Evolutionary conservation across 2,329 filamentous ascomycete species (phyloP).

Genomic region (Parastagonospora nodorum): DNA sequence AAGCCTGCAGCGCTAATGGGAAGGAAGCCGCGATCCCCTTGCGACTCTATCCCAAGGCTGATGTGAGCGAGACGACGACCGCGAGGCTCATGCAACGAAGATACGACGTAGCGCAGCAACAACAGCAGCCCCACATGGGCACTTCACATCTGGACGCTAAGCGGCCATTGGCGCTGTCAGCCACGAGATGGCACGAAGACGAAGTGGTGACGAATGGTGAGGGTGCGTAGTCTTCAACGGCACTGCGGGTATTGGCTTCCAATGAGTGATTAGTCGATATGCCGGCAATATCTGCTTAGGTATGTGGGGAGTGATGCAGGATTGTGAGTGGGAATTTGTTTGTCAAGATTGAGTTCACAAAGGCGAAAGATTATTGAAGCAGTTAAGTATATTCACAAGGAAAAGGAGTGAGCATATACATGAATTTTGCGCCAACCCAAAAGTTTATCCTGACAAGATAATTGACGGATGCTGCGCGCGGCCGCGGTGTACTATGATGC

Average conservation of each 20-base stretch:
- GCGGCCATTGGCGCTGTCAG: not conserved
- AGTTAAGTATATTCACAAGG: slow-evolving; percentile 14
- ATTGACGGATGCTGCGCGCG: slow-evolving; percentile 15
- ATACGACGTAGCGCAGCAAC: slow-evolving; percentile 5
- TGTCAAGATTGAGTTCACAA: too few relatives aligned
- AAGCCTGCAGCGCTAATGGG: not conserved
- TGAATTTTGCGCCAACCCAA: slow-evolving; percentile 29
- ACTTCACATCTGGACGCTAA: not conserved
- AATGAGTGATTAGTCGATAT: too few relatives aligned
- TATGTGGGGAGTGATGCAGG: not conserved
- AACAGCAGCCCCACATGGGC: not conserved
- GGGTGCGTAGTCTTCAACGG: too few relatives aligned
- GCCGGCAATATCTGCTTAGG: too few relatives aligned
- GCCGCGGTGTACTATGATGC: slow-evolving; percentile 34
- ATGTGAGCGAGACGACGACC: not conserved
- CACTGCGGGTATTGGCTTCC: too few relatives aligned
- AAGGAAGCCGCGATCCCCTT: not conserved
- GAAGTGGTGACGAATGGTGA: too few relatives aligned
- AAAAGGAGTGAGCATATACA: slow-evolving; percentile 36
- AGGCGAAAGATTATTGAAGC: too few relatives aligned
- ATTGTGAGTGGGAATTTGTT: slow-evolving; percentile 5
- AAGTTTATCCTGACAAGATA: slow-evolving; percentile 22
- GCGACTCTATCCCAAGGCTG: not conserved
- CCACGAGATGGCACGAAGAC: too few relatives aligned
- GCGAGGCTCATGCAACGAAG: not conserved